A percentile compares a stretch with the other conserved stretches of the same genome.
phyloP scores from a whole-genome alignment of 257 asterid genomes.

The Solanum verrucosum region DNA sequence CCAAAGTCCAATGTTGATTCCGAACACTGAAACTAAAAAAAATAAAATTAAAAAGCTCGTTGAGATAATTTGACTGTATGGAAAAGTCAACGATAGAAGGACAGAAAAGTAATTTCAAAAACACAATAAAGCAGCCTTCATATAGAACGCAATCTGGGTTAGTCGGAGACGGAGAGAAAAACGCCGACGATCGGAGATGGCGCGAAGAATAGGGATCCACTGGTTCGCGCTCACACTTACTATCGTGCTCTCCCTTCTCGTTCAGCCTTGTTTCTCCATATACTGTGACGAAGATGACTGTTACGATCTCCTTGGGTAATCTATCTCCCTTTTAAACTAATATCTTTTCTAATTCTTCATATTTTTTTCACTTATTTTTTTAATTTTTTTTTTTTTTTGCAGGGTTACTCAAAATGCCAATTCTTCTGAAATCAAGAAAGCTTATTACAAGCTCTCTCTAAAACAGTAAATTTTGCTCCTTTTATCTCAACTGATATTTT shows the following conservation, averaged over 20 bases:
- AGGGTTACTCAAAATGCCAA: constrained; percentile 43
- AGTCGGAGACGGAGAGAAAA: background rate
- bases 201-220: constrained; percentile 17
- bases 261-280: constrained; percentile 68
- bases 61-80: background rate
- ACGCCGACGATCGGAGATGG: background rate
- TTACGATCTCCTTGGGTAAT: constrained; percentile 86
- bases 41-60: too few relatives aligned
- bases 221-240: constrained; percentile 37
- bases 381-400: background rate
- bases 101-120: background rate
- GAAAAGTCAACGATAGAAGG: background rate
- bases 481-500: background rate
- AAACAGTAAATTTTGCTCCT: constrained; percentile 38
- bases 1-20: too few relatives aligned
- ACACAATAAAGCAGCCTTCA: background rate
- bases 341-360: background rate
- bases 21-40: too few relatives aligned
- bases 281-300: constrained; percentile 95
- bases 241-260: constrained; percentile 36
- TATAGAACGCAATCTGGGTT: background rate
- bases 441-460: constrained; percentile 62
- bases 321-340: background rate
- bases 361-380: background rate
- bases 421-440: constrained; percentile 37